Base-by-base conservation (phyloP, 495 filamentous ascomycete species). In the Penicillium paradoxum region DNA sequence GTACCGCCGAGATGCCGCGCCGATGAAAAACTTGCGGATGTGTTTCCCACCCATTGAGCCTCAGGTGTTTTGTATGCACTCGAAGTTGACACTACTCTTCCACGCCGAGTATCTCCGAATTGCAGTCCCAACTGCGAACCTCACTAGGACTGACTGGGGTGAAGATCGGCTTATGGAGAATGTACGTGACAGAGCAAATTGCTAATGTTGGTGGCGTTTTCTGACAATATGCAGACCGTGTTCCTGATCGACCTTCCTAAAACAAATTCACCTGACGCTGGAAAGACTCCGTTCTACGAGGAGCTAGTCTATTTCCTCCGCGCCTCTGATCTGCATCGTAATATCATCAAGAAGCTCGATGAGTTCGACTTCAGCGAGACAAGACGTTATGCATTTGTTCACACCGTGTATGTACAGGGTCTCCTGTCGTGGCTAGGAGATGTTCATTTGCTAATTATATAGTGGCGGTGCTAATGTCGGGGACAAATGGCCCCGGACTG, bases 201-300 rank as follows among this genome's bases (percentile, higher is more conserved):
- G n/a, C n/a, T n/a, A n/a, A n/a, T n/a, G n/a, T n/a, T n/a, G n/a
- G n/a, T n/a, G n/a, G n/a, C n/a, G n/a, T n/a, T n/a, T n/a, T n/a
- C 50, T 51, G 45, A 43, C 21, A 30, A 32, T 29, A 18, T 24
- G 41, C 40, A 85, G 79, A 85, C 81, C 55, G 82, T 88, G 3
- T 96, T 95, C 57, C 64, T 96, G 5, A 88, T 96, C 53, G 91
- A 96, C 62, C 79, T 96, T 9, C 91, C 91, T 0, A 77, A 79
- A 21, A 72, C 1, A 79, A 10, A 1, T 6, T 49, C 67, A 7
- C 55, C 67, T 24, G 13, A 10, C 52, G 54, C 9, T 44, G 54
- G 1, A 55, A 60, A 4, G 58, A 70, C 2, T 51, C 76, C 0
- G 69, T 96, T 96, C 63, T 83, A 80, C 30, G 69, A 83, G 39